Conservation (phyloP, 2,329 filamentous ascomycete genomes). For the Colletotrichum australisinense region DNA sequence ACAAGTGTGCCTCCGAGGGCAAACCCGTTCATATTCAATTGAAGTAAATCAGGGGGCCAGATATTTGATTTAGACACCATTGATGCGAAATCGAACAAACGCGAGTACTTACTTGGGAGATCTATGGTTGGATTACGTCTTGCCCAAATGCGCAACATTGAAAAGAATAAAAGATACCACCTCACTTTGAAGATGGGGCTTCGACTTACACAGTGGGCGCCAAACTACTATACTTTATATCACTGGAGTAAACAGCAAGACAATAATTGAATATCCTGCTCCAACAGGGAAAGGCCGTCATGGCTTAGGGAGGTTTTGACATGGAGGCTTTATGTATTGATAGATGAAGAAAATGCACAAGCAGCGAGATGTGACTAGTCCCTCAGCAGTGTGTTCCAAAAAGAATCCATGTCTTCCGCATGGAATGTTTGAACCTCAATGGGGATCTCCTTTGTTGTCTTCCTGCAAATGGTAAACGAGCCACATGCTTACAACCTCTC, state of each 20-base stretch:
- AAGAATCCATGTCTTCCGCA: background rate
- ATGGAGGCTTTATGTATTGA: no score
- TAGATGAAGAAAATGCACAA: no score
- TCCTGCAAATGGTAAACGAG: no score
- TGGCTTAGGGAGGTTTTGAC: no score
- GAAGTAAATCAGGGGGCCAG: background rate
- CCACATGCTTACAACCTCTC: background rate
- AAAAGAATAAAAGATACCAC: no score
- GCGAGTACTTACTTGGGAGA: background rate
- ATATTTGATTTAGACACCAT: background rate
- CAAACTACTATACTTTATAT: no score
- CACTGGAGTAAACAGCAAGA: no score
- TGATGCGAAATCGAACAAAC: background rate
- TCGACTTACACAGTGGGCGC: no score
- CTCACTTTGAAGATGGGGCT: no score
- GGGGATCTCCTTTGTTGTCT: background rate
- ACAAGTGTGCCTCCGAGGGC: constrained; percentile 2
- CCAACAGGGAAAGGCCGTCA: no score
- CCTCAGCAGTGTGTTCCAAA: background rate
- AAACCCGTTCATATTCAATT: background rate
- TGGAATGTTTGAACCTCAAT: background rate
- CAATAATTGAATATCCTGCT: no score
- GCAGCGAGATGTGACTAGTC: background rate
- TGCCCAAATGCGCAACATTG: background rate
- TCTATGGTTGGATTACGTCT: background rate